These are phyloP conservation scores for Fraxinus excelsior DNA, from an alignment of 257 asterid genomes.

Conservation along the genomic window DNA sequence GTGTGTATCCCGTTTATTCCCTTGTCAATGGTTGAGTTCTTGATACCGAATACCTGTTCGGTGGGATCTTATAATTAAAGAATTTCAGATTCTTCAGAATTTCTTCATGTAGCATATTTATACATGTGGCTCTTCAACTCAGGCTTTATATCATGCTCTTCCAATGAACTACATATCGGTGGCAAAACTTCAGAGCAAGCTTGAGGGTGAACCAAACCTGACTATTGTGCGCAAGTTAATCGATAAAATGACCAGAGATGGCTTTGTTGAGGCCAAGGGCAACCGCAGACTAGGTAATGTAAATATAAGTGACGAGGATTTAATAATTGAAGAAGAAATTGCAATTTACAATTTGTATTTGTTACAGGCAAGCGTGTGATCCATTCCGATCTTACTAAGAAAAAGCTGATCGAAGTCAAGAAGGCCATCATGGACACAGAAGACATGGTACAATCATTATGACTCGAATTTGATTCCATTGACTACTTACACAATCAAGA, in stretches of 20 bases:
- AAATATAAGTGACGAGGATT: not conserved
- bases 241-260: constrained; percentile 83
- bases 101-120: constrained; percentile 6
- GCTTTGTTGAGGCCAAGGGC: constrained; percentile 66
- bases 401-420: constrained; percentile 70
- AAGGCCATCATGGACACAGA: constrained; percentile 54
- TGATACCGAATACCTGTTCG: not conserved
- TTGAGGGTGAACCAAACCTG: constrained; percentile 71
- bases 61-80: constrained; percentile 4
- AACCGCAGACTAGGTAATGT: constrained; percentile 78
- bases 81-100: not conserved
- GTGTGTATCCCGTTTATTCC: not conserved
- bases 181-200: constrained; percentile 73
- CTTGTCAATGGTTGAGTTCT: constrained; percentile 1
- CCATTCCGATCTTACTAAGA: constrained; percentile 76
- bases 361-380: constrained; percentile 85
- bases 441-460: constrained; percentile 47
- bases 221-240: constrained; percentile 67
- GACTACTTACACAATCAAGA: constrained; percentile 1
- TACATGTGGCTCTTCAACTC: constrained; percentile 27
- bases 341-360: constrained; percentile 12
- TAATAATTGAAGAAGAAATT: constrained; percentile 13
- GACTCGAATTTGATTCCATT: not conserved
- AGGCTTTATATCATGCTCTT: constrained; percentile 93
- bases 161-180: constrained; percentile 68